Percentiles rank a stretch among this genome's conserved stretches.
These are phyloP conservation scores for Boletus rubescentipes DNA, from an alignment of 768 basidiomycete species.

Conservation along the genomic window DNA sequence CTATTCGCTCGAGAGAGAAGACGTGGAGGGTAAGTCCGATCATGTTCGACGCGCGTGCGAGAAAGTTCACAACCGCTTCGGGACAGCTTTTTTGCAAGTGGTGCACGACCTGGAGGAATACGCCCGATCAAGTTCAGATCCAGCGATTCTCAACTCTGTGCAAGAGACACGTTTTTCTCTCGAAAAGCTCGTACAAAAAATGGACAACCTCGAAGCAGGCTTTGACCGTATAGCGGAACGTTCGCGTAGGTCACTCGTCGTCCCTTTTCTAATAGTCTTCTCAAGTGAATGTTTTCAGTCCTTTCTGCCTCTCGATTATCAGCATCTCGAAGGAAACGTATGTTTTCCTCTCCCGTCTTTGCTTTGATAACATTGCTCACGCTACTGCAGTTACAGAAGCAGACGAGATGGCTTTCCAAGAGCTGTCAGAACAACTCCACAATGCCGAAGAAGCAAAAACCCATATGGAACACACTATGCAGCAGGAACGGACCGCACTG, in stretches of 20 bases:
- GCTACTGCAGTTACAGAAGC: conserved; percentile 57
- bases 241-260: conserved; percentile 54
- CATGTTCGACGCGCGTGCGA: conserved; percentile 30
- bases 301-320: conserved; percentile 73
- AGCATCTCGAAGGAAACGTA: conserved; percentile 69
- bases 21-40: conserved; percentile 70
- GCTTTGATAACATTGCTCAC: conserved; percentile 7
- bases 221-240: conserved; percentile 88
- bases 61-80: conserved; percentile 7
- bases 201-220: conserved; percentile 76
- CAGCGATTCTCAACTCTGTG: conserved; percentile 53
- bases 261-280: neutral
- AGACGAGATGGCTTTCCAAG: conserved; percentile 74
- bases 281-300: conserved; percentile 43
- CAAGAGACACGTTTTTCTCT: conserved; percentile 59
- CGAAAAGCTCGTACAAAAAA: conserved; percentile 68
- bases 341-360: conserved; percentile 29
- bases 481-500: conserved; percentile 55
- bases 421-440: conserved; percentile 67
- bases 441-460: conserved; percentile 54
- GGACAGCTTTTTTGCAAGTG: conserved; percentile 56
- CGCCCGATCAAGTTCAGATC: conserved; percentile 45
- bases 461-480: conserved; percentile 55
- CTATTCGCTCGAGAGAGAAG: conserved; percentile 64
- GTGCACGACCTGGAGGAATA: conserved; percentile 66